phyloP scores from a whole-genome alignment of 306 rosid genomes.

The Erythrophleum fordii region DNA sequence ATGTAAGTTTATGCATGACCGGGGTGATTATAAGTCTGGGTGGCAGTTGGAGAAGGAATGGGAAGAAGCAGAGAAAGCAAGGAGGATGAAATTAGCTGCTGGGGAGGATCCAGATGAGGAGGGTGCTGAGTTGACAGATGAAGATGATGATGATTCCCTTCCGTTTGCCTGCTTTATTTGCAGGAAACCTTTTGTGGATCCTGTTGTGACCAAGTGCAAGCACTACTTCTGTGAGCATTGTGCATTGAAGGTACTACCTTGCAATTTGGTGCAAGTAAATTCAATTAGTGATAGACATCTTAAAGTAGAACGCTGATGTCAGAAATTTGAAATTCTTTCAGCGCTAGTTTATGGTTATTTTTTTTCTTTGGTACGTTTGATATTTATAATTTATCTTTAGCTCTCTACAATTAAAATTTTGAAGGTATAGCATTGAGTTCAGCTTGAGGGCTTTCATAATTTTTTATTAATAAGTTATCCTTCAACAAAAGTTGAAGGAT shows the following conservation, averaged over 20 bases:
- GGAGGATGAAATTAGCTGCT: conserved; percentile 76
- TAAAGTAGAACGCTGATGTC: neutral
- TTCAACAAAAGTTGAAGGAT: neutral
- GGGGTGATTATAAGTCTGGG: conserved; percentile 90
- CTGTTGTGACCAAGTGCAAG: conserved; percentile 63
- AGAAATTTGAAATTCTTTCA: neutral
- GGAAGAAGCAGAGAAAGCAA: conserved; percentile 83
- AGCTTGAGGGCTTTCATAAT: neutral
- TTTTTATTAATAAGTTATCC: neutral
- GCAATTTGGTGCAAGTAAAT: too few species aligned
- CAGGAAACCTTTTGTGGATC: conserved; percentile 66
- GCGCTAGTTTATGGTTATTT: neutral
- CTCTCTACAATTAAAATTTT: neutral
- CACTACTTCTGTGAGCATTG: conserved; percentile 76
- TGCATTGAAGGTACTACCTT: conserved; percentile 55
- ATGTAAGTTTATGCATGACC: conserved; percentile 85
- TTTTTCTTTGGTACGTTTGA: neutral
- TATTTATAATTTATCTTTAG: neutral
- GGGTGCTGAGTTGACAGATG: conserved; percentile 42
- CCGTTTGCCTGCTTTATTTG: conserved; percentile 72
- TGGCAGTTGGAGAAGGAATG: conserved; percentile 94
- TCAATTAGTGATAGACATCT: neutral
- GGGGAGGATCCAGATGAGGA: conserved; percentile 52
- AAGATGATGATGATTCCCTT: conserved; percentile 47
- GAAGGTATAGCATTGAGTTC: neutral